Base-by-base conservation (phyloP, 257 asterid species). In the Solanum ossicruentum region DNA sequence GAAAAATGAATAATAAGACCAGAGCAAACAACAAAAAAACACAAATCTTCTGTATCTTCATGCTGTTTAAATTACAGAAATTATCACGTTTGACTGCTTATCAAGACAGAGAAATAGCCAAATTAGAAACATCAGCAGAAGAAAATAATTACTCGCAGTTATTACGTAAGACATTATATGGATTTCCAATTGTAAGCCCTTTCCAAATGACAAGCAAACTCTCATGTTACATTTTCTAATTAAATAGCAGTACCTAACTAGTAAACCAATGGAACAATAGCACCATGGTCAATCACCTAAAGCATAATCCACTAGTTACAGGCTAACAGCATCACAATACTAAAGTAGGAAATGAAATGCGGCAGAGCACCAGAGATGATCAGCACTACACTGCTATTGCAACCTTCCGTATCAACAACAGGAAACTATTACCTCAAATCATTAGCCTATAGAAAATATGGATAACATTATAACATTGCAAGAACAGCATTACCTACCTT, bases 401-500 rank as follows among this genome's bases (percentile, higher is more conserved):
- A 70, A 70, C 79, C 52, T 20, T 70, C 52, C 28, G 3, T 18
- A 70, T 15, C 23, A 32, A 66, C 75, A 28, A 66, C 13, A 4
- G 18, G 75, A 32, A 67, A 67, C 75, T 32, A 41, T 49, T 28
- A 32, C 18, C n/a, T 66, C 21, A 66, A 66, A 66, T 66, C 77
- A 69, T 36, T 69, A 69, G 17, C 52, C 12, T 67, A 58, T 69
- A 70, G 41, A 5, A 26, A 20, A 47, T 58, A 43, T n/a, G 71
- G 73, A 55, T 84, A 87, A 61, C 70, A 81, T 51, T 28, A 55
- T 84, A 87, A 61, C 70, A 81, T 51, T 28, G 65, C 66, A 20
- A 26, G 71, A 3, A 85, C 9, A 9, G 60, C 45, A 61, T 51
- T 23, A 90, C 93, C 41, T 23, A 95, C 99, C 98, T 96, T 89